Evolutionary conservation across 1,139 yeast species (phyloP), one percentile per base, ranked within the genome.

Genomic region (Pichia sp.): DNA sequence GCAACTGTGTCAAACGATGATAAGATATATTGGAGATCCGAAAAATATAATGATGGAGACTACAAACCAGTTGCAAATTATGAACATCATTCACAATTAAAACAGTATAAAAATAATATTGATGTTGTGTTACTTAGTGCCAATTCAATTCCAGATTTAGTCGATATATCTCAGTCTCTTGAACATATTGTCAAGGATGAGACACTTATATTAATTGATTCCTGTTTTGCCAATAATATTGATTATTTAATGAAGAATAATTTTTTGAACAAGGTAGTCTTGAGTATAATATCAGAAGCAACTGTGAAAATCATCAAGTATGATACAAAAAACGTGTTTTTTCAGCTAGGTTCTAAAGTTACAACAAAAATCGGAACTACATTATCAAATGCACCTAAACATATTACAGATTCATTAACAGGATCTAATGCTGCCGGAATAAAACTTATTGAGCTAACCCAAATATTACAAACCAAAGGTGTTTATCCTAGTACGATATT

Each of bases 201-300:
- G 7, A 59, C 65, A 9, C 50, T 58, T 13, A 46, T 62, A 22
- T 34, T 61, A 18, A 50, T 61, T 3, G 65, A 62, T 45, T 58
- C 63, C 1, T 43, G 41, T 15, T 52, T 50, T 47, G 58, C 56
- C 2, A 38, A 51, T 16, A 56, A 56, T 2, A 40, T 60, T 13
- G 64, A 62, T 18, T 39, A 41, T 7, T 39, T 38, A n/a, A 24
- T 61, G 15, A 38, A 35, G 12, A 32, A 34, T 18, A 22, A 22
- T 3, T 42, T 57, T 6, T 51, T 56, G 3, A 45, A 53, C 13
- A 44, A 45, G n/a, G 39, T 46, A 5, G 46, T 55, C 0, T 44
- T 60, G 37, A 60, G 58, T 37, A 38, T 59, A 23, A 47, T 57
- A 5, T 61, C 61, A 20, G 62, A 61, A 36, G 62, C 55, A 7